These are phyloP conservation scores for Parastagonospora avenae DNA, from an alignment of 2,329 filamentous ascomycete species.

Conservation along the genomic window DNA sequence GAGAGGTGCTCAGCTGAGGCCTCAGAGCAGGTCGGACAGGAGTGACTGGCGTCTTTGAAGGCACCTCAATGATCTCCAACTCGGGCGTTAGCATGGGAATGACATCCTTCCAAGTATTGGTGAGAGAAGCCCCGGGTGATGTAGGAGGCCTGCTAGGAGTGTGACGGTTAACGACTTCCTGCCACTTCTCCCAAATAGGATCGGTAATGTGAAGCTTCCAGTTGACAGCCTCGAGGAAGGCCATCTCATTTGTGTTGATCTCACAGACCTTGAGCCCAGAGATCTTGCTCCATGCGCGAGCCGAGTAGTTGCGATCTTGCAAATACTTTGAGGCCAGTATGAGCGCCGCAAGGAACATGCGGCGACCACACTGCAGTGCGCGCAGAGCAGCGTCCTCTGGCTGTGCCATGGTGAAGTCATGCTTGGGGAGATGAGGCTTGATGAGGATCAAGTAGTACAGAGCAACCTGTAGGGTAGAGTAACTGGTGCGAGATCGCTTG, in stretches of 20 bases:
- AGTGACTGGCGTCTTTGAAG: slow-evolving; percentile 39
- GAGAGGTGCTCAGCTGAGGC: slow-evolving; percentile 27
- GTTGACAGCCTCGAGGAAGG: slow-evolving; percentile 85
- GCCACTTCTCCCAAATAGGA: slow-evolving; percentile 88
- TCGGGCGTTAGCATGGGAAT: slow-evolving; percentile 63
- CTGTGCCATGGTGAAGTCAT: slow-evolving; percentile 87
- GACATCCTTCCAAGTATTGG: slow-evolving; percentile 54
- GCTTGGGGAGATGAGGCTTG: slow-evolving; percentile 82
- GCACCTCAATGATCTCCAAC: slow-evolving; percentile 55
- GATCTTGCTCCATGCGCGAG: slow-evolving; percentile 98
- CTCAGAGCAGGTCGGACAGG: slow-evolving; percentile 31
- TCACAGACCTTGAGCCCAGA: slow-evolving; percentile 91
- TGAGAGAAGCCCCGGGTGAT: slow-evolving; percentile 44
- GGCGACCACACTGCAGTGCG: slow-evolving; percentile 90
- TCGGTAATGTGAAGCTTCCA: slow-evolving; percentile 97
- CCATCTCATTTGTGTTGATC: slow-evolving; percentile 96
- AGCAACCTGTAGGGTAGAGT: slow-evolving; percentile 95
- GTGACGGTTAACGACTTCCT: slow-evolving; percentile 85
- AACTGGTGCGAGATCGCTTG: slow-evolving; percentile 91
- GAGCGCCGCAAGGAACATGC: slow-evolving; percentile 94
- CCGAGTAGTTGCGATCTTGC: slow-evolving; percentile 97
- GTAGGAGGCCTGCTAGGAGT: slow-evolving; percentile 63
- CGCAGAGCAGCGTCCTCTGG: slow-evolving; percentile 73
- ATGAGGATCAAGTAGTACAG: slow-evolving; percentile 96
- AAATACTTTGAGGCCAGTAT: slow-evolving; percentile 98